Evolutionary conservation across 768 basidiomycete genomes (phyloP), one percentile per base, ranked within the genome.

Genomic region (Psilocybe sp.): DNA sequence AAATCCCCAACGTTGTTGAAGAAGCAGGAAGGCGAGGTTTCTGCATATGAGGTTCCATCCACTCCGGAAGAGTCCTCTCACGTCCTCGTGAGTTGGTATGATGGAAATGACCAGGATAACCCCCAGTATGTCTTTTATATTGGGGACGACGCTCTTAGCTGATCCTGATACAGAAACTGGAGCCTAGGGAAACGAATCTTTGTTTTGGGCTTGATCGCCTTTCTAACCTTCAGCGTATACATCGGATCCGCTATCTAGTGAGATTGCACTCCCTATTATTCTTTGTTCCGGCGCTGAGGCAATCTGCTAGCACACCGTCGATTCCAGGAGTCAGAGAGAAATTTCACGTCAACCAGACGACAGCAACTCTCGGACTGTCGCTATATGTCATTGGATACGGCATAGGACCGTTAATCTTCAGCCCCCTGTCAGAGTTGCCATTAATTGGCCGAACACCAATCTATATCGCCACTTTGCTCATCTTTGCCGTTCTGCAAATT

Each of bases 351-450:
- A 36, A 16, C 4, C 35, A 47, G 20, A 47, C 35, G n/a, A 47
- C 46, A 20, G 46, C 46, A 36, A 47, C 46, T 4, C 33, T 36
- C 23, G 46, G 46, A 7, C 37, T 47, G 3, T 47, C 46, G 15
- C 20, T 47, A 23, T 47, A 47, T 28, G 36, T 47, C 32, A 47
- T 47, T 47, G 46, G 33, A 36, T 47, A 47, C 32, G 46, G 46
- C 16, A 35, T 47, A n/a, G 46, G 46, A 11, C 46, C 46, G n/a
- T 19, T 47, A 19, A 36, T 47, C 33, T 36, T 47, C 20, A 47
- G 46, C 19, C 46, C 46, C 8, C 10, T 47, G 10, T 47, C 46
- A 15, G 46, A 47, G 32, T 23, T 47, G 5, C 46, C 46, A 11
- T 47, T 38, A 11, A 19, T 47, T 10, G 46, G 46, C 6, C 37